Base-by-base conservation (phyloP, 129 eudicot species). In the Arctium lappa region DNA sequence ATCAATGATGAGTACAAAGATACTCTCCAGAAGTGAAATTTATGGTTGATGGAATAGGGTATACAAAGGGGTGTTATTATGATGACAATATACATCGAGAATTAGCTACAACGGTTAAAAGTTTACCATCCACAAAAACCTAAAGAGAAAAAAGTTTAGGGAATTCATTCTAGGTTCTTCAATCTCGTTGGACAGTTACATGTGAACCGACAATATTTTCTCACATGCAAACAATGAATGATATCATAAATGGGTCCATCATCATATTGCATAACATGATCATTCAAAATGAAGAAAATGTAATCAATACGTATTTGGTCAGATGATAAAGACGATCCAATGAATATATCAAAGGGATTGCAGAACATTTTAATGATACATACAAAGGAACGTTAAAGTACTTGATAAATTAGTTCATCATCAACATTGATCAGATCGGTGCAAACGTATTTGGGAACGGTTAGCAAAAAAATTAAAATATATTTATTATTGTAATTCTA, bases 251-350 rank as follows among this genome's bases (percentile, higher is more conserved):
- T 7, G 69, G 73, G 38, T 85, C 73, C 37, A 85, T 80, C 37
- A 85, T 80, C 12, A 79, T 85, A 73, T 31, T 80, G 37, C 77
- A 80, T 69, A 85, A 85, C 16, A 81, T 75, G 82, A 81, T 86
- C 5, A 60, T 86, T 0, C 71, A 81, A 68, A 74, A 86, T 81
- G 86, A 77, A 72, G 62, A 71, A 5, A 68, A 81, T 70, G 37
- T 76, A n/a, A 22, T 22, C 27, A 22, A 22, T 22, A 22, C 27
- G 27, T 22, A 22, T 22, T 22, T 22, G 27, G 27, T 22, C 27
- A 22, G 27, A 22, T 22, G 27, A 22, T 22, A 22, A 22, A 22
- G 44, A 44, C 12, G 53, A 2, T 75, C 4, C 31, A 48, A 30
- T 8, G 69, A 40, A 12, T 75, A 68, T 6, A 5, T 29, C 13